Conservation (phyloP, 345 rosid species). For the Ceriops tagal region DNA sequence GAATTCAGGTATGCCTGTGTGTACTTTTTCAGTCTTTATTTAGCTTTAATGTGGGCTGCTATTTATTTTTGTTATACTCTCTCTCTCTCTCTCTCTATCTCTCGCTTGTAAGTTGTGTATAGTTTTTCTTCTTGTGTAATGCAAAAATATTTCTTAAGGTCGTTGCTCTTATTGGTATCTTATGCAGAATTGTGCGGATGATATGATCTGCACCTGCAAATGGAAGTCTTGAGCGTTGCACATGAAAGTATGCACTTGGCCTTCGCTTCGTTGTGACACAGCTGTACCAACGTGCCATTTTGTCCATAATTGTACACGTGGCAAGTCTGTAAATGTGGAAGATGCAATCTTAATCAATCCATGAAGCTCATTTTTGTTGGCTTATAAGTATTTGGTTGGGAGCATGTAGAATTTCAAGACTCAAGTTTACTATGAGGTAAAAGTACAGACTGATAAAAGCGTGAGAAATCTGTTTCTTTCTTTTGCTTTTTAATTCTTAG, state of each 20-base stretch:
- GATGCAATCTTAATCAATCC: constrained; percentile 15
- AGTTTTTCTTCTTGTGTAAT: no score
- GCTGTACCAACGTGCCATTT: constrained; percentile 13
- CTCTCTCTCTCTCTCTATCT: no score
- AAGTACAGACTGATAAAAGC: constrained; percentile 8
- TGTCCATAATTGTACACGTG: constrained; percentile 32
- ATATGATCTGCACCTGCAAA: neutral
- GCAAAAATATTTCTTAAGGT: no score
- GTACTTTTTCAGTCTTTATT: no score
- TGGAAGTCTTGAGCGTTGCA: constrained; percentile 10
- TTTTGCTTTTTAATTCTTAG: no score
- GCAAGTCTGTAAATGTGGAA: constrained; percentile 35
- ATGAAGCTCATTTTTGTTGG: neutral
- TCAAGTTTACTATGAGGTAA: constrained; percentile 8
- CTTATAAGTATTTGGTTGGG: constrained; percentile 10
- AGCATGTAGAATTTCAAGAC: constrained; percentile 18
- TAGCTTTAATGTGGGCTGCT: no score
- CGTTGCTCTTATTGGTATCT: no score
- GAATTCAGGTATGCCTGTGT: no score
- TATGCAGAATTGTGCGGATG: constrained; percentile 29
- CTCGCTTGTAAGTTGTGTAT: no score
- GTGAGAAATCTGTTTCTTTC: neutral
- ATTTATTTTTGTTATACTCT: no score
- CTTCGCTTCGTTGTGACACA: constrained; percentile 9
- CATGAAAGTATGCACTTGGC: constrained; percentile 11